Evolutionary conservation across 768 basidiomycete species (phyloP).

Genomic region (Mycena latifolia): DNA sequence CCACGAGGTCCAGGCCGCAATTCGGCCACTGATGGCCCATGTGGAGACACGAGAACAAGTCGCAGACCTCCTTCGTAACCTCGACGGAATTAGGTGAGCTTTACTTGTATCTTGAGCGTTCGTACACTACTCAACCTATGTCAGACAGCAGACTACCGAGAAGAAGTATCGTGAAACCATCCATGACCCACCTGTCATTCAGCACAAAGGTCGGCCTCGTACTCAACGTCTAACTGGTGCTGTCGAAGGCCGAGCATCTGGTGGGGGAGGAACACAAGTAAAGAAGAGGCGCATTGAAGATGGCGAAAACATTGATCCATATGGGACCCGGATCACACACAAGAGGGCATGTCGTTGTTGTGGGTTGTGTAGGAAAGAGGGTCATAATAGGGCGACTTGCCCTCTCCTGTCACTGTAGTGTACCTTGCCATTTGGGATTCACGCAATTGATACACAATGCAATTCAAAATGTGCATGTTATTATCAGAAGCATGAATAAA

Average conservation of each 20-base stretch:
- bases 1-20: slow-evolving; percentile 1
- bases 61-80: not conserved
- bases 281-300: slow-evolving; percentile 12
- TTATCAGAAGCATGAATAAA: too few species aligned
- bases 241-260: not conserved
- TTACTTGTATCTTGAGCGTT: not conserved
- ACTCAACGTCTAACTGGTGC: slow-evolving; percentile 4
- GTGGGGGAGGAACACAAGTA: slow-evolving; percentile 1
- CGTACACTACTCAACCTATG: not conserved
- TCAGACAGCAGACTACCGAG: not conserved
- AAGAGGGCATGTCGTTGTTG: slow-evolving; percentile 14
- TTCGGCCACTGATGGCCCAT: not conserved
- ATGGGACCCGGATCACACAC: not conserved
- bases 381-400: slow-evolving; percentile 37
- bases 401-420: slow-evolving; percentile 1
- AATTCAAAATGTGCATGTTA: not conserved
- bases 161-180: not conserved
- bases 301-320: slow-evolving; percentile 19
- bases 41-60: slow-evolving; percentile 11
- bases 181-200: not conserved
- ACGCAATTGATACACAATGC: not conserved
- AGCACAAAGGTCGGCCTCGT: slow-evolving; percentile 1
- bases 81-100: not conserved
- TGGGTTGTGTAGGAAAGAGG: slow-evolving; percentile 34
- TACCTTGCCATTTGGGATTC: too few species aligned